phyloP scores from a whole-genome alignment of 192 early-diverging fungal genomes.

The Backusella morwellensis region DNA sequence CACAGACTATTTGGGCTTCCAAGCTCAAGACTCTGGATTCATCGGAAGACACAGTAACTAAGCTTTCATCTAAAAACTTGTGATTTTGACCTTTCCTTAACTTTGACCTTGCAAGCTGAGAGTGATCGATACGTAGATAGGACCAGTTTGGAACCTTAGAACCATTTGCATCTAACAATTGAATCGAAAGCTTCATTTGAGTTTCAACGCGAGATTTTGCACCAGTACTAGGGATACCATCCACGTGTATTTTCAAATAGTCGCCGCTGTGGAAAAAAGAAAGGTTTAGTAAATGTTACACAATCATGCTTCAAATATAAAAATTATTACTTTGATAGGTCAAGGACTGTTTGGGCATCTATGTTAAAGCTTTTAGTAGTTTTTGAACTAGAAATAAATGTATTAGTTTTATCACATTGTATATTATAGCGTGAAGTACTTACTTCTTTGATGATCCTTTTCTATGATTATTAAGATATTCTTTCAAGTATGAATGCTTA shows the following conservation, averaged over 20 bases:
- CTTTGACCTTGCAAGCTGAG: slow-evolving; percentile 57
- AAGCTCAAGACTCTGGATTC: slow-evolving; percentile 55
- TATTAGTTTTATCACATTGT: background rate
- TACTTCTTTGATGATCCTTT: background rate
- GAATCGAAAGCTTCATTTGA: slow-evolving; percentile 89
- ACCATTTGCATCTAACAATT: slow-evolving; percentile 68
- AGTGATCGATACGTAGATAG: slow-evolving; percentile 83
- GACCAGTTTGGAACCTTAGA: slow-evolving; percentile 75
- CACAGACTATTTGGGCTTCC: slow-evolving; percentile 82
- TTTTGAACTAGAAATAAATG: background rate
- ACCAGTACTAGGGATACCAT: slow-evolving; percentile 48
- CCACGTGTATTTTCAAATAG: slow-evolving; percentile 13
- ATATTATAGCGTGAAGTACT: background rate
- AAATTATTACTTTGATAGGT: background rate
- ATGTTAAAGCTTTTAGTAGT: background rate
- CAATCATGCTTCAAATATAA: background rate
- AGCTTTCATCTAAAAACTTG: slow-evolving; percentile 13
- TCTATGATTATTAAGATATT: background rate
- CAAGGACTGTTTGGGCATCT: background rate
- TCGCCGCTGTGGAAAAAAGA: background rate
- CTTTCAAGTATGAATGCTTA: background rate
- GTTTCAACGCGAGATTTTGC: slow-evolving; percentile 92
- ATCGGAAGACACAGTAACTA: slow-evolving; percentile 21
- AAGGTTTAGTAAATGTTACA: background rate
- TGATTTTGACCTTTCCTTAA: background rate